Percentiles rank a stretch among this genome's conserved stretches.
Conservation (phyloP, 2,329 filamentous ascomycete genomes). For the Microthyrium microscopicum region DNA sequence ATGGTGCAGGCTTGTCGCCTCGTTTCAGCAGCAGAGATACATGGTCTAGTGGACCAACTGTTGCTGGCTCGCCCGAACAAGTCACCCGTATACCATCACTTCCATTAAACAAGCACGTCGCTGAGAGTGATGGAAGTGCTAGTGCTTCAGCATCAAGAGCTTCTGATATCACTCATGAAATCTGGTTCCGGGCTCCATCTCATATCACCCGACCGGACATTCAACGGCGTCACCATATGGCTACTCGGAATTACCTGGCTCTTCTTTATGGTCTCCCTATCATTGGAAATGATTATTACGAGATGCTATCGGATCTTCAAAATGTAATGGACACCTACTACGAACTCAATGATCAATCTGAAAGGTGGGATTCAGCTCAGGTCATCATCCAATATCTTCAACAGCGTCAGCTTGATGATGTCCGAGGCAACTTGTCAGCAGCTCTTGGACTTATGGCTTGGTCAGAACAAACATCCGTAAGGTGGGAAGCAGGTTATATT, state of each 20-base stretch:
- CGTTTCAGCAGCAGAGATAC: too few relatives aligned
- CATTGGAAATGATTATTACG: slow-evolving; percentile 45
- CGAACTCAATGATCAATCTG: slow-evolving; percentile 25
- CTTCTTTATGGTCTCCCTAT: slow-evolving; percentile 44
- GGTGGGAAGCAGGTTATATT: slow-evolving; percentile 50
- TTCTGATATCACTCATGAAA: slow-evolving; percentile 24
- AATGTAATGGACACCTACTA: slow-evolving; percentile 39
- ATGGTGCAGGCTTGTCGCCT: too few relatives aligned
- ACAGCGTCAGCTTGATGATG: slow-evolving; percentile 44
- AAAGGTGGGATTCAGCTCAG: slow-evolving; percentile 32
- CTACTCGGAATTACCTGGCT: slow-evolving; percentile 53
- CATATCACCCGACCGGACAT: slow-evolving; percentile 28
- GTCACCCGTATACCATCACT: not conserved
- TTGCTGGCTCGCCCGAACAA: not conserved
- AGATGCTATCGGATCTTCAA: slow-evolving; percentile 46
- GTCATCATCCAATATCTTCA: slow-evolving; percentile 46
- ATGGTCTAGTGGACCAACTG: slow-evolving; percentile 6
- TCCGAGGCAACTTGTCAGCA: slow-evolving; percentile 41
- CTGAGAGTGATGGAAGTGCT: slow-evolving; percentile 1
- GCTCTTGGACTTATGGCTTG: slow-evolving; percentile 48
- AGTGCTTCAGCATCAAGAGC: not conserved
- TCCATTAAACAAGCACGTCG: too few relatives aligned
- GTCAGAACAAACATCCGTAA: slow-evolving; percentile 44
- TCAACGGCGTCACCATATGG: slow-evolving; percentile 43
- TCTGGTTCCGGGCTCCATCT: slow-evolving; percentile 44